These are phyloP conservation scores for Fistulinella prunicolor DNA, from an alignment of 768 basidiomycete genomes.

Conservation along the genomic window DNA sequence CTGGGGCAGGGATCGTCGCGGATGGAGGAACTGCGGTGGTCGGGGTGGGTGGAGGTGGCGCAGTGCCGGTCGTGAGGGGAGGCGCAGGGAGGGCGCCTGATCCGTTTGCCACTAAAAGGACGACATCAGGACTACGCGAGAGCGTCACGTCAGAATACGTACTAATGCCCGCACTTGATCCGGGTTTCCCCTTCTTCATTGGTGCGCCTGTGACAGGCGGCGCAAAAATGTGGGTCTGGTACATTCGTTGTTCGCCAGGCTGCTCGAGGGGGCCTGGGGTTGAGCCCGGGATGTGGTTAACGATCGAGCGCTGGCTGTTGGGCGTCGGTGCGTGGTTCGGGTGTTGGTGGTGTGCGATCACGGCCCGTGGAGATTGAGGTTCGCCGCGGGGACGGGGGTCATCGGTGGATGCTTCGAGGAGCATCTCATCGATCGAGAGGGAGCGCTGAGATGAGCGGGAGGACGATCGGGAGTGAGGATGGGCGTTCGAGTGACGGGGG, in stretches of 20 bases:
- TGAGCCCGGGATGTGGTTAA: conserved; percentile 16
- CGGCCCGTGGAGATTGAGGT: conserved; percentile 30
- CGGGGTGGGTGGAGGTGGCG: conserved; percentile 17
- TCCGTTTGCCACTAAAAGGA: conserved; percentile 17
- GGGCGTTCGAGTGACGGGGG: conserved; percentile 14
- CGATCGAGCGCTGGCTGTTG: conserved; percentile 20
- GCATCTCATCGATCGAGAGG: conserved; percentile 46
- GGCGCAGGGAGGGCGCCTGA: conserved; percentile 16
- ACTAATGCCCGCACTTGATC: conserved; percentile 23
- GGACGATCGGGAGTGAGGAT: conserved; percentile 27
- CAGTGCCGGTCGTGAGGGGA: conserved; percentile 7
- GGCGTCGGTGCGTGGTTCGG: conserved; percentile 18
- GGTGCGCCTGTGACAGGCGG: conserved; percentile 73
- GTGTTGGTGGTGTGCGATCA: conserved; percentile 33
- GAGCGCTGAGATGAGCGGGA: conserved; percentile 36
- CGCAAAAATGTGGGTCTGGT: conserved; percentile 70
- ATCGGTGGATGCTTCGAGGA: conserved; percentile 43
- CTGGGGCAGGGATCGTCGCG: neutral
- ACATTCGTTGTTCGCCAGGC: conserved; percentile 40
- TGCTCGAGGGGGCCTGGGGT: conserved; percentile 30
- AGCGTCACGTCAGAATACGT: conserved; percentile 7
- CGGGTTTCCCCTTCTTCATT: conserved; percentile 58
- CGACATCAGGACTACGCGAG: conserved; percentile 14
- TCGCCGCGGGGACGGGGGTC: conserved; percentile 34
- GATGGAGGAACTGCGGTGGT: conserved; percentile 9